Evolutionary conservation across 345 rosid species (phyloP), one percentile per base, ranked within the genome.

Genomic region (Sonneratia caseolaris): DNA sequence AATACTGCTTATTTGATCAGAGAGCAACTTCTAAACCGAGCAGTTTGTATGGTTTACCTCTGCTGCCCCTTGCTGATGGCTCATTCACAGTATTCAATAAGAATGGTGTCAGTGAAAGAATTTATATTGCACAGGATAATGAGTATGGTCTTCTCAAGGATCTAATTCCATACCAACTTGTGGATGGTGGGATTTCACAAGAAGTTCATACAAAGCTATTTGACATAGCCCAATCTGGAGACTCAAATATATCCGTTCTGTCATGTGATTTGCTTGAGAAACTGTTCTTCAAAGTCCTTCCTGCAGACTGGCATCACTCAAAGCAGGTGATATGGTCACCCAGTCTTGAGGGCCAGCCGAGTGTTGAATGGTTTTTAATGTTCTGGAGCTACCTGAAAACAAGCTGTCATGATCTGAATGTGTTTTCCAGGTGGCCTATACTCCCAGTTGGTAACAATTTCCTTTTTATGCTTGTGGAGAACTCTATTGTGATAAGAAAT

Each of bases 401-500:
- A 73, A 83, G 77, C 71, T 93, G 98, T 80, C 86, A 89, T 82
- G 93, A 93, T 72, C 97, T 93, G 64, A 84, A 87, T 75, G 72
- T 89, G 79, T 93, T 93, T 86, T 80, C 87, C 4, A 93, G 83
- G 83, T 93, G 98, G 98, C 98, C 98, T 71, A 86, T 93, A 87
- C 78, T 93, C 77, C 98, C 98, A 72, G 91, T 88, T 75, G 93
- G 86, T 69, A 88, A 87, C 70, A 75, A 38, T 79, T 79, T 69
- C 82, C 96, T 93, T 72, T 76, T 87, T 85, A 88, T 76, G 79
- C 85, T 93, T 70, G 78, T 80, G 78, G 84, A 87, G 79, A 88
- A 84, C 79, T 89, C 98, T 55, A 79, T 81, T 76, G 92, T 93
- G 74, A 81, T 93, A 66, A 83, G 76, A 80, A 86, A 86, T 80